Percentiles rank a stretch among this genome's conserved stretches.
Evolutionary conservation across 2,329 filamentous ascomycete species (phyloP).

Genomic region (Aspergillus bombycis): DNA sequence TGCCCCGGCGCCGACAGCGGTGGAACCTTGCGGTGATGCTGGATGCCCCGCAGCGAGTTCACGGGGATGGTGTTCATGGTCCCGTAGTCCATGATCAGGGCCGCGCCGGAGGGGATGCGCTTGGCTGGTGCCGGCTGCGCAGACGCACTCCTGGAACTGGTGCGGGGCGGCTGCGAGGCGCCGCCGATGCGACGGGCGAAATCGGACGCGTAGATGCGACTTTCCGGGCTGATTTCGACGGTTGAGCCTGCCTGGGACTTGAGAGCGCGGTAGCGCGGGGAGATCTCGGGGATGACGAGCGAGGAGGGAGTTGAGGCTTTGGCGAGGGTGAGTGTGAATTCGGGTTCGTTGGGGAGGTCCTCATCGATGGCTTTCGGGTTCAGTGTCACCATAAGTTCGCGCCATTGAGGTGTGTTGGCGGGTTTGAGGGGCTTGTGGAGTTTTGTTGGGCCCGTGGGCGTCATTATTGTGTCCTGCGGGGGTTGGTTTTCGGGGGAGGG

Average conservation of each 20-base stretch:
- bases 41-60: slow-evolving; percentile 90
- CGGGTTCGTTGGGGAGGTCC: slow-evolving; percentile 60
- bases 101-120: slow-evolving; percentile 72
- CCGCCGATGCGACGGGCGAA: slow-evolving; percentile 86
- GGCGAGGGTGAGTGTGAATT: slow-evolving; percentile 85
- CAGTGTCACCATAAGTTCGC: slow-evolving; percentile 77
- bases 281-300: slow-evolving; percentile 80
- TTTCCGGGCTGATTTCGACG: slow-evolving; percentile 90
- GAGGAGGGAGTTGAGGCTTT: slow-evolving; percentile 78
- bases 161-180: slow-evolving; percentile 41
- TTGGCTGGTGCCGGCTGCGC: slow-evolving; percentile 54
- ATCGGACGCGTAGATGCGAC: slow-evolving; percentile 75
- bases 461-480: slow-evolving; percentile 55
- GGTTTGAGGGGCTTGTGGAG: slow-evolving; percentile 46
- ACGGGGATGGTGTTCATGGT: slow-evolving; percentile 75
- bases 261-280: slow-evolving; percentile 75
- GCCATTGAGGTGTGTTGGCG: slow-evolving; percentile 66
- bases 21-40: slow-evolving; percentile 72
- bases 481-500: slow-evolving; percentile 49
- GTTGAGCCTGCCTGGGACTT: slow-evolving; percentile 69
- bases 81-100: slow-evolving; percentile 95
- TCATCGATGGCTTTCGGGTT: slow-evolving; percentile 60
- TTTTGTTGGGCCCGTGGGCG: slow-evolving; percentile 52
- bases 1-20: slow-evolving; percentile 79
- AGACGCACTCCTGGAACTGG: slow-evolving; percentile 20